Evolutionary conservation across 306 rosid genomes (phyloP).

Genomic region (Casuarina glauca): DNA sequence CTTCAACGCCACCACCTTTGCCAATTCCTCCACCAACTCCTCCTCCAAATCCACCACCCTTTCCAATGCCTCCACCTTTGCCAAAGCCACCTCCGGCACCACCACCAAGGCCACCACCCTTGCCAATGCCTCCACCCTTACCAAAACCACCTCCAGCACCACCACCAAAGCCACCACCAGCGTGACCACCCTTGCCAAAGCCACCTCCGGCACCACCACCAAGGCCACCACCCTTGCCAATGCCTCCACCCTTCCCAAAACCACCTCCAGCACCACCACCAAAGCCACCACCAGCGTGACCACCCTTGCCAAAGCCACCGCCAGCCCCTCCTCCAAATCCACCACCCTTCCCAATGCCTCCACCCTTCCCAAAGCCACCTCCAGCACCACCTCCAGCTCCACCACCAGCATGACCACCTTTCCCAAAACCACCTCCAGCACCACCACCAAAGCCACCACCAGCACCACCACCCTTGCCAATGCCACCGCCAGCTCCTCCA

Average conservation of each 20-base stretch:
- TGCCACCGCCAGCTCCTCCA: slow-evolving; percentile 25
- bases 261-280: slow-evolving; percentile 54
- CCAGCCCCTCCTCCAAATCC: slow-evolving; percentile 26
- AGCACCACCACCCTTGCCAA: slow-evolving; percentile 10
- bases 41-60: slow-evolving; percentile 15
- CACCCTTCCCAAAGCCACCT: slow-evolving; percentile 26
- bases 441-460: slow-evolving; percentile 25
- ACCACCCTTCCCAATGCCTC: neutral
- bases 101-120: slow-evolving; percentile 20
- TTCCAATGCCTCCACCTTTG: neutral
- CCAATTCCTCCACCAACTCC: slow-evolving; percentile 43
- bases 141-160: slow-evolving; percentile 23
- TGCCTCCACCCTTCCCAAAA: neutral
- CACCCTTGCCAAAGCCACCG: slow-evolving; percentile 19
- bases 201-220: slow-evolving; percentile 36
- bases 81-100: neutral
- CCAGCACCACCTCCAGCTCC: slow-evolving; percentile 13
- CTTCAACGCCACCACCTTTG: slow-evolving; percentile 35
- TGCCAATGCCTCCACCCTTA: neutral
- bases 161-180: slow-evolving; percentile 37
- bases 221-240: slow-evolving; percentile 22
- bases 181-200: slow-evolving; percentile 18
- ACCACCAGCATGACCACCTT: neutral
- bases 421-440: neutral
- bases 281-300: neutral